A percentile compares a stretch with the other conserved stretches of the same genome.
Evolutionary conservation across 345 rosid species (phyloP).

Genomic region (Ricinus communis): DNA sequence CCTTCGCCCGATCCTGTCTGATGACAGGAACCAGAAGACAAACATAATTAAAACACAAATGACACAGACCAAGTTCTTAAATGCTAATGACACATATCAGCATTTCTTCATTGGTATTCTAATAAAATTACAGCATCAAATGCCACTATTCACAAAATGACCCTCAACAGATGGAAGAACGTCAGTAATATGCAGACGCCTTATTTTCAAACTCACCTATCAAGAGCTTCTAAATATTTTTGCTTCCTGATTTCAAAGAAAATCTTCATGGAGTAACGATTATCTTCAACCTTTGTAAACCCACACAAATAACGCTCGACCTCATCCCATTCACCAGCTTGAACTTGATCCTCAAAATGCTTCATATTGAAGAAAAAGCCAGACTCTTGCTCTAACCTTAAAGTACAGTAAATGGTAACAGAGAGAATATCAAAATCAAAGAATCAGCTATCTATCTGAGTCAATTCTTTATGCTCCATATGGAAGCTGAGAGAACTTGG

Average conservation of each 20-base stretch:
- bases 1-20: conserved; percentile 77
- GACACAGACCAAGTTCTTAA: not conserved
- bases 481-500: conserved; percentile 7
- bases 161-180: not conserved
- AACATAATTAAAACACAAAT: conserved; percentile 13
- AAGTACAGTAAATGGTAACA: conserved; percentile 7
- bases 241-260: conserved; percentile 92
- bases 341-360: conserved; percentile 74
- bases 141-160: not conserved
- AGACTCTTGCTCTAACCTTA: conserved; percentile 79
- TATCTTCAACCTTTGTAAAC: conserved; percentile 90
- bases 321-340: conserved; percentile 86
- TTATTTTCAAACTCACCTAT: conserved; percentile 41
- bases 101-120: not conserved
- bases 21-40: conserved; percentile 15
- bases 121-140: not conserved
- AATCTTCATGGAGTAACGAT: conserved; percentile 80
- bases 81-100: not conserved
- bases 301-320: conserved; percentile 76
- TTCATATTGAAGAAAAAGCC: conserved; percentile 78
- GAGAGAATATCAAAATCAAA: conserved; percentile 1
- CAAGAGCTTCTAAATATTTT: conserved; percentile 86
- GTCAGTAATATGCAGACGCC: not conserved
- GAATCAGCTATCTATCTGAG: conserved; percentile 10
- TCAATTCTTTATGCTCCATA: conserved; percentile 1